Conservation (phyloP, 2,329 filamentous ascomycete species). For the Fusarium torulosum region DNA sequence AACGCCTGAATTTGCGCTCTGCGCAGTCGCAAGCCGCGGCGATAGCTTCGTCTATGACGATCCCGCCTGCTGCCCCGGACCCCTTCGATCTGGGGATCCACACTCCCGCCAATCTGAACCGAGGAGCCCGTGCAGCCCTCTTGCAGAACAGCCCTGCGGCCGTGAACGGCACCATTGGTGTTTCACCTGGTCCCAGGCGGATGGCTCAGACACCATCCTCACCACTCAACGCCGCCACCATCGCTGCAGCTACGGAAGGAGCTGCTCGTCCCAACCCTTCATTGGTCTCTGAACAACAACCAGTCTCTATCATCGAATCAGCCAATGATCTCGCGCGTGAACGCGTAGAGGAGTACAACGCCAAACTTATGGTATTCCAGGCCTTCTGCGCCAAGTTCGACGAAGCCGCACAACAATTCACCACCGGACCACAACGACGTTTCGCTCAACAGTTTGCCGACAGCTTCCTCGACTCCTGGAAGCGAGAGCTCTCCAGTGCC, state of each 20-base stretch:
- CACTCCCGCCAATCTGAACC: background rate
- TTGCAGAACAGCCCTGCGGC: background rate
- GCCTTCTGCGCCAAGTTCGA: background rate
- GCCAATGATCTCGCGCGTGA: background rate
- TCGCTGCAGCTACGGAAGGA: conserved; percentile 2
- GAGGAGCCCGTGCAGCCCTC: background rate
- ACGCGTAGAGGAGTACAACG: background rate
- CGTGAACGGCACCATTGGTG: background rate
- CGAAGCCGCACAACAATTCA: background rate
- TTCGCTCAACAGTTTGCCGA: background rate
- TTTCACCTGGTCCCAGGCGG: background rate
- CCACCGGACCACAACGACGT: background rate
- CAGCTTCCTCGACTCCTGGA: background rate
- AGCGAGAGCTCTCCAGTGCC: background rate
- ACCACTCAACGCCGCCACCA: background rate
- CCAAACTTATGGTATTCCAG: background rate
- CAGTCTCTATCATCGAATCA: conserved; percentile 2
- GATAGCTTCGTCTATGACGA: no score
- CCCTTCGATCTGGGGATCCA: background rate
- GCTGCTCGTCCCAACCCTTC: background rate
- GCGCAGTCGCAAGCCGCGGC: no score
- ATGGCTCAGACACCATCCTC: background rate
- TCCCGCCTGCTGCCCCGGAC: no score
- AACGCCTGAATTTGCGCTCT: background rate
- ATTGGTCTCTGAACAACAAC: background rate